Evolutionary conservation across 2,329 filamentous ascomycete species (phyloP).

Genomic region (Fusarium tupiense): DNA sequence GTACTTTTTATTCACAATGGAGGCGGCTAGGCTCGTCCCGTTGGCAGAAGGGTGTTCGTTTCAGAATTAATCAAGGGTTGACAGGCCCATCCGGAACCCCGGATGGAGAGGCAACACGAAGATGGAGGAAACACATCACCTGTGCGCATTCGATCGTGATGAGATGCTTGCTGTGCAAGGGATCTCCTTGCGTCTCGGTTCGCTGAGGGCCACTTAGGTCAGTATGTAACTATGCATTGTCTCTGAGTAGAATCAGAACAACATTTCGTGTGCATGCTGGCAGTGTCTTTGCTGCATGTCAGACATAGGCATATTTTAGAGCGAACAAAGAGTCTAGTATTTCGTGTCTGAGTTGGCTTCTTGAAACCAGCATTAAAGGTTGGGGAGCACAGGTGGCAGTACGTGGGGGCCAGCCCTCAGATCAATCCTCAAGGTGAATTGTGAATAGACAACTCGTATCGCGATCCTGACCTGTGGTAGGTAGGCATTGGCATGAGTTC

Average conservation of each 20-base stretch:
- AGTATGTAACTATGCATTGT: not conserved
- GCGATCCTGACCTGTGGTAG: not conserved
- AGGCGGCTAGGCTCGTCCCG: constrained; percentile 19
- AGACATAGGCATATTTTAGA: not conserved
- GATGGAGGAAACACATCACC: constrained; percentile 16
- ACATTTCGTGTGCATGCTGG: not conserved
- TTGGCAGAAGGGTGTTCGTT: constrained; percentile 20
- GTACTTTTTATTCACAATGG: not conserved
- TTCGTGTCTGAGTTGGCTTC: not conserved
- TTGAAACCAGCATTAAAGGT: not conserved
- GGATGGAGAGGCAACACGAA: not conserved
- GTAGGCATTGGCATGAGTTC: not conserved
- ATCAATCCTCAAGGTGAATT: not conserved
- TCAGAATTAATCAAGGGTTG: constrained; percentile 21
- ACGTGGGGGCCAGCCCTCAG: constrained; percentile 8
- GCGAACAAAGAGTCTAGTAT: not conserved
- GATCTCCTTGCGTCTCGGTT: not conserved
- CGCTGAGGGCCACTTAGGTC: not conserved
- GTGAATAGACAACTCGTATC: not conserved
- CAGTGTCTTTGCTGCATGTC: not conserved
- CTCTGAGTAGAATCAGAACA: not conserved
- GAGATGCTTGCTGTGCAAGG: constrained; percentile 1
- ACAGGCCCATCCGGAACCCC: constrained; percentile 11
- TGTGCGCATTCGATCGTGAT: not conserved
- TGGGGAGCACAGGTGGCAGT: not conserved